phyloP scores from a whole-genome alignment of 108 stramenopile genomes.

The Nitzschia palea region DNA sequence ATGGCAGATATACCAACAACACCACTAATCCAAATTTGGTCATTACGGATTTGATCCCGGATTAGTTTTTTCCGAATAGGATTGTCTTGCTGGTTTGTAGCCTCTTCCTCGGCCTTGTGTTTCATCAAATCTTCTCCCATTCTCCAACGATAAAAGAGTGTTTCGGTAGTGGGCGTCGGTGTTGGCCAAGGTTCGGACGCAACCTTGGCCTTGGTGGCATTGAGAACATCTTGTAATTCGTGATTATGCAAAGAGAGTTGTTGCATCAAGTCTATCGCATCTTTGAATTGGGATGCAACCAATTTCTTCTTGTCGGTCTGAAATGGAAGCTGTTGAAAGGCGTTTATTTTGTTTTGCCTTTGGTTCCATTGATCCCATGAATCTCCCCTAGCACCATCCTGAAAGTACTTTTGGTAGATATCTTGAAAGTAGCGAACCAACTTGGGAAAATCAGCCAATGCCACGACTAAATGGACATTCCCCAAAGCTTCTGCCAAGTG shows the following conservation, averaged over 20 bases:
- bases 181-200: slow-evolving; percentile 23
- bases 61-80: slow-evolving; percentile 42
- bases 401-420: slow-evolving; percentile 61
- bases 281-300: slow-evolving; percentile 25
- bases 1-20: slow-evolving; percentile 45
- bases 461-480: slow-evolving; percentile 66
- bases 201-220: slow-evolving; percentile 38
- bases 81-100: slow-evolving; percentile 14
- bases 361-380: slow-evolving; percentile 43
- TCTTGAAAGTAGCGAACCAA: slow-evolving; percentile 59
- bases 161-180: slow-evolving; percentile 13
- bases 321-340: slow-evolving; percentile 46
- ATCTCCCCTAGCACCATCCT: slow-evolving; percentile 4
- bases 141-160: slow-evolving; percentile 43
- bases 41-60: slow-evolving; percentile 47
- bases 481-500: slow-evolving; percentile 71
- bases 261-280: slow-evolving; percentile 74
- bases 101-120: slow-evolving; percentile 15
- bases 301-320: slow-evolving; percentile 12
- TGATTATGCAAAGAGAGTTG: slow-evolving; percentile 55
- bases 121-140: slow-evolving; percentile 46
- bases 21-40: slow-evolving; percentile 64
- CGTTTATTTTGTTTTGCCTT: slow-evolving; percentile 50
- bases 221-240: slow-evolving; percentile 50
- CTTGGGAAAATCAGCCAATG: slow-evolving; percentile 53